A percentile compares a stretch with the other conserved stretches of the same genome.
phyloP scores from a whole-genome alignment of 1,284 basidiomycete species.

The Cystobasidium slooffiae region DNA sequence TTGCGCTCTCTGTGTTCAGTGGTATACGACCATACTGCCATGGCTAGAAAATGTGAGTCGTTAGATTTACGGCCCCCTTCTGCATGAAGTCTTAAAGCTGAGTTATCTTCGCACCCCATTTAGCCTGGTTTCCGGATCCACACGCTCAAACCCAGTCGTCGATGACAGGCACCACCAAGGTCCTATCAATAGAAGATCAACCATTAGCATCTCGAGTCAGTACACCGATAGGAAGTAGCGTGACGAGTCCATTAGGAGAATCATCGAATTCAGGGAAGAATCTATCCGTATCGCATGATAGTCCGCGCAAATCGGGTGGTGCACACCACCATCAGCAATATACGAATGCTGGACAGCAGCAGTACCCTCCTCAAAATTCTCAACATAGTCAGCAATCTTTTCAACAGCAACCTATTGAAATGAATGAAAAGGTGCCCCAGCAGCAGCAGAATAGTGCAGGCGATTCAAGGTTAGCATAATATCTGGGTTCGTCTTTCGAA shows the following conservation, averaged over 20 bases:
- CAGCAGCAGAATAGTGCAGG: not conserved
- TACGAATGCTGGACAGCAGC: not conserved
- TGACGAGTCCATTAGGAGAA: not conserved
- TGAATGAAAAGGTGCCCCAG: constrained; percentile 1
- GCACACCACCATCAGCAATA: not conserved
- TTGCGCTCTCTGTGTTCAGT: not conserved
- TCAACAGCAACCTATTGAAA: constrained; percentile 11
- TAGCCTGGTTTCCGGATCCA: constrained; percentile 43
- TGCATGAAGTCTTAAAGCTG: not conserved
- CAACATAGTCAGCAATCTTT: not conserved
- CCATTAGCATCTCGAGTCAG: constrained; percentile 29
- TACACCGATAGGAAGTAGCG: constrained; percentile 29
- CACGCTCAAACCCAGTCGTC: constrained; percentile 29
- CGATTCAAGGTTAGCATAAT: constrained; percentile 4
- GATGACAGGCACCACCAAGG: constrained; percentile 8
- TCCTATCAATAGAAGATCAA: constrained; percentile 41
- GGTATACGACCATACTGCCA: constrained; percentile 40
- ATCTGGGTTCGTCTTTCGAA: not conserved
- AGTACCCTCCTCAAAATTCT: not conserved
- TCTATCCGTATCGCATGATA: constrained; percentile 3
- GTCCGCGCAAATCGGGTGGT: constrained; percentile 7
- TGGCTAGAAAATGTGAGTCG: constrained; percentile 39
- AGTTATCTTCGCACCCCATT: no score
- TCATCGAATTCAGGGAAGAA: not conserved
- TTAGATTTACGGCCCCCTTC: no score